A percentile compares a stretch with the other conserved stretches of the same genome.
Evolutionary conservation across 2,329 filamentous ascomycete genomes (phyloP).

Genomic region (Penicillium thymicola): DNA sequence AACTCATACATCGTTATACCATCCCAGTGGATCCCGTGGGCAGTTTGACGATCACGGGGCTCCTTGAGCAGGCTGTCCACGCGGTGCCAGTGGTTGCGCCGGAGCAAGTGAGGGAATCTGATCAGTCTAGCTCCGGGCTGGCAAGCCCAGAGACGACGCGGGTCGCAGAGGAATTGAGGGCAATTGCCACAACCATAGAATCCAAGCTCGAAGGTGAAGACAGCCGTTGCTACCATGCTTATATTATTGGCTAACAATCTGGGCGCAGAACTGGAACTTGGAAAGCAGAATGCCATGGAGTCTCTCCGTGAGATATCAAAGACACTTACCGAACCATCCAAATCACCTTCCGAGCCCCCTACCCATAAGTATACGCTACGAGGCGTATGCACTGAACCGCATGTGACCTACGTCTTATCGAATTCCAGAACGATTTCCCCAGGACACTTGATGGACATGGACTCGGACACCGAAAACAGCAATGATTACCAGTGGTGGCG

Average conservation of each 20-base stretch:
- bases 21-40: constrained; percentile 17
- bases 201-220: constrained; percentile 40
- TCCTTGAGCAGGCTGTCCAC: constrained; percentile 37
- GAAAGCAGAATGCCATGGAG: constrained; percentile 41
- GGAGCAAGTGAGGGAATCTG: constrained; percentile 19
- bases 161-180: constrained; percentile 35
- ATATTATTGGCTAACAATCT: constrained; percentile 5
- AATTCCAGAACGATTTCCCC: constrained; percentile 27
- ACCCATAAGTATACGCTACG: constrained; percentile 54
- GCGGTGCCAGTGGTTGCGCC: constrained; percentile 28
- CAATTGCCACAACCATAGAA: constrained; percentile 39
- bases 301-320: constrained; percentile 45
- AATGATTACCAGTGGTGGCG: constrained; percentile 55
- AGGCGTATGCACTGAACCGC: constrained; percentile 57
- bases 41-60: constrained; percentile 27
- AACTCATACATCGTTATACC: constrained; percentile 32
- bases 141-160: constrained; percentile 25
- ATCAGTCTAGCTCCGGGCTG: constrained; percentile 15
- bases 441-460: constrained; percentile 30
- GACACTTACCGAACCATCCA: constrained; percentile 46
- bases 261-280: constrained; percentile 41
- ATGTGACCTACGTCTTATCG: constrained; percentile 56
- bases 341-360: constrained; percentile 40
- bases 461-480: constrained; percentile 21
- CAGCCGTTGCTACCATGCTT: background rate